Evolutionary conservation across 805 yeast species (phyloP), one percentile per base, ranked within the genome.

Genomic region (Torulaspora quercuum): DNA sequence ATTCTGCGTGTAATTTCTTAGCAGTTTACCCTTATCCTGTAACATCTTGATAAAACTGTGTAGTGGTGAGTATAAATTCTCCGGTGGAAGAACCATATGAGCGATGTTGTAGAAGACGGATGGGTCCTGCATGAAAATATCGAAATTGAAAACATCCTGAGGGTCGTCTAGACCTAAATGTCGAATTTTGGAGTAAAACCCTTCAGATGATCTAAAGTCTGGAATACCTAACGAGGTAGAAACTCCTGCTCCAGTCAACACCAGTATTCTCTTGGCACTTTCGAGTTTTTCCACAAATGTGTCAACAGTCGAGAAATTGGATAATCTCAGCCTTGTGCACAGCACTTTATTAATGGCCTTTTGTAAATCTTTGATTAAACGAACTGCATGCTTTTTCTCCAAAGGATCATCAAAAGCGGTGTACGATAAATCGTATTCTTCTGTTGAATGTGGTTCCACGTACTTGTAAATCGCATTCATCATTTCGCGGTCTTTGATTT

Each of bases 231-330:
- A 63, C 1, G 87, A 77, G 3, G 96, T 87, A 22, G 94, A 83
- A 37, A 88, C 86, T 15, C 97, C 97, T 0, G 97, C 97, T 10
- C 97, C 97, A 0, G 95, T 85, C 14, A 88, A 58, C 0, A 88
- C 88, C 41, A 89, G 52, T 7, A 88, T 70, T 25, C 76, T 80
- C 9, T 69, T 54, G 0, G 92, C 75, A 5, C 63, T 64, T n/a
- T 65, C 46, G 14, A 89, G 66, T 23, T 73, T 72, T 2, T 64
- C 67, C 2, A 75, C 59, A 2, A 82, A 76, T 42, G 79, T 76
- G 7, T 78, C 82, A 2, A 85, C 50, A 0, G 81, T 75, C 35
- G 68, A 61, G 46, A 82, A 75, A 35, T 67, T 59, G 2, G 72
- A 68, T 15, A 82, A 50, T 43, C 83, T 65, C 2, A 73, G 63